Evolutionary conservation across 441 rosid genomes (phyloP), one percentile per base, ranked within the genome.

Genomic region (Manihot esculenta): DNA sequence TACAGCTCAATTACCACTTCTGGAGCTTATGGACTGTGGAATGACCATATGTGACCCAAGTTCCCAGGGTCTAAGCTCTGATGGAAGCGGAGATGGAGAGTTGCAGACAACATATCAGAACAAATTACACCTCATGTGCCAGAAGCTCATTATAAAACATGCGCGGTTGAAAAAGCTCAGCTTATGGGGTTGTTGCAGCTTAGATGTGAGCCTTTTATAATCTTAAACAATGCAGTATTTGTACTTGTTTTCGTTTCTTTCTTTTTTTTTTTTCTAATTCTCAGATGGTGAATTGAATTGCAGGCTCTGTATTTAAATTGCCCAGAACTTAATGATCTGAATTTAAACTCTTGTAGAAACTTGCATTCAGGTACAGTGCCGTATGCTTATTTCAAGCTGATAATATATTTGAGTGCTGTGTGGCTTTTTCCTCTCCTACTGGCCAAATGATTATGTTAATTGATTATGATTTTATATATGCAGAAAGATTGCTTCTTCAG

Each of bases 11-110:
- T 70, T 95, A 59, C 99, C 99, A 71, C 90, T 75, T 77, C 97
- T 95, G 64, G 97, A 93, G 77, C 91, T 93, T 62, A 84, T 95
- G 95, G 99, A 95, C 72, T 95, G 99, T 74, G 98, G 99, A 68
- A 89, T 95, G 97, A 88, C 89, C 41, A 79, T 93, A 72, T 83
- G 89, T 66, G 97, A 91, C 68, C 86, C 90, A 27, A 77, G 69
- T 79, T 80, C 81, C 42, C 83, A 79, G 64, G 61, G 73, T 73
- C 70, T 75, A 44, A 72, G 57, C 69, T 59, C 75, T 33, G 84
- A 77, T 72, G 93, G 74, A 73, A 78, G 69, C 57, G 74, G 64
- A 45, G 81, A 81, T 18, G 66, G 74, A 51, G 88, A 82, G 74
- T 65, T 80, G 71, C 85, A 80, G 71, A 80, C 81, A 54, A 60